These are phyloP conservation scores for Cercospora zeae-maydis DNA, from an alignment of 2,329 filamentous ascomycete species.

Conservation along the genomic window DNA sequence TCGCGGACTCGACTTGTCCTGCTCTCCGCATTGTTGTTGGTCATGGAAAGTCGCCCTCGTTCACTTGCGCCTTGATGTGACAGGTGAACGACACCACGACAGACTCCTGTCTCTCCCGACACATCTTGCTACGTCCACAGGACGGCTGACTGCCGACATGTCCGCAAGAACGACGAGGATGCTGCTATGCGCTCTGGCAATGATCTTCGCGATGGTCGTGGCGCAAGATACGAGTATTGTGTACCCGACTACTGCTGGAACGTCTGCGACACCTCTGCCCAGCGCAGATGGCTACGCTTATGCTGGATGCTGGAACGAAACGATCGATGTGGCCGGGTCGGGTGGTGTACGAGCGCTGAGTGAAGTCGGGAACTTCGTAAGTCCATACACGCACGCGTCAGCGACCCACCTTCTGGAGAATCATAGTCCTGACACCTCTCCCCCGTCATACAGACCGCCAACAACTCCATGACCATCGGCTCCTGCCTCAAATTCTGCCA, in stretches of 20 bases:
- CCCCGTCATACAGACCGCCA: conserved; percentile 29
- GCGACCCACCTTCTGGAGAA: no score
- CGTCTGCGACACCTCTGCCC: conserved; percentile 25
- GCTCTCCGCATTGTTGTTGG: background rate
- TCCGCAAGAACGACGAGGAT: background rate
- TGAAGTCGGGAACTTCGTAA: conserved; percentile 43
- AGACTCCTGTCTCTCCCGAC: background rate
- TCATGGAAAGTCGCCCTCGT: background rate
- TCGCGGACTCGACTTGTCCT: background rate
- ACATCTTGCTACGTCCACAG: background rate
- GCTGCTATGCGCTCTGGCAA: background rate
- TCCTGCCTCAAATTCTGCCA: conserved; percentile 53
- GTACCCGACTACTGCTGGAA: conserved; percentile 29
- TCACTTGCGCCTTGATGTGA: conserved; percentile 6
- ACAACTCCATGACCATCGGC: conserved; percentile 50
- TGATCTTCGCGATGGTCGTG: conserved; percentile 5
- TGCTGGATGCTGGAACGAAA: conserved; percentile 59
- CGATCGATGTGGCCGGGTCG: conserved; percentile 40
- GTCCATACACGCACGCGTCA: background rate
- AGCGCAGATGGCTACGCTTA: conserved; percentile 45
- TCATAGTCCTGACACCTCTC: background rate
- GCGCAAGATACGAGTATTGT: conserved; percentile 28
- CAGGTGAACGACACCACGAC: background rate
- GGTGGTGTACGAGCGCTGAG: conserved; percentile 46
- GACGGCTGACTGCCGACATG: background rate